Evolutionary conservation across 106 monocot genomes (phyloP), one percentile per base, ranked within the genome.

Genomic region (Apostasia shenzhenica): DNA sequence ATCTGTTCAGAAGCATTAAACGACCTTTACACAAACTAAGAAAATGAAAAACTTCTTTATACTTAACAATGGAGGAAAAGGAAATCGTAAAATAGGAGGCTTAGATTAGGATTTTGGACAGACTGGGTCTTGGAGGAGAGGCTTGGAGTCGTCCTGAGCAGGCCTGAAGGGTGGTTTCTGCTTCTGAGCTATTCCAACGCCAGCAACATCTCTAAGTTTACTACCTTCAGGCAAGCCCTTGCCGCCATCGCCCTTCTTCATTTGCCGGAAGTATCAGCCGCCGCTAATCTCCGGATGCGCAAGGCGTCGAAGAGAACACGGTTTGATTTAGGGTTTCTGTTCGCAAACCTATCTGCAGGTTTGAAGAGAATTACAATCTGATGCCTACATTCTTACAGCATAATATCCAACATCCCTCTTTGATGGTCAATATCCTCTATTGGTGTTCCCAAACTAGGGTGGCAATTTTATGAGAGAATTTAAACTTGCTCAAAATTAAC

Each of bases 141-240:
- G 94, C 75, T 94, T 94, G 50, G 91, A 85, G 75, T 94, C 94
- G 69, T 94, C 94, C 69, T 76, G 61, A n/a, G 72, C 91, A 7
- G 71, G 79, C 55, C 84, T 64, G 63, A 88, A 88, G 14, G 88
- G 81, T 62, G 84, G 84, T 79, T 88, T 88, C 63, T 65, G 13
- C 67, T 73, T 68, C 69, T 61, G 39, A 68, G 67, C 6, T 26
- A 13, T 49, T 47, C 14, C 65, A 48, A 26, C 65, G 8, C 65
- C 48, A 26, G 37, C 26, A 13, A 48, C 48, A 2, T 48, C 65
- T 48, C 37, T 65, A 3, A 48, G 48, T 48, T 48, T 9, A 6
- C 46, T 65, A 7, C 14, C 14, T 65, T 43, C 48, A 46, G 5
- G 14, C 26, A 43, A 26, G 8, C 48, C 65, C 5, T 14, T 8